Conservation (phyloP, 139 green algal species). For the Chlorella vulgaris region DNA sequence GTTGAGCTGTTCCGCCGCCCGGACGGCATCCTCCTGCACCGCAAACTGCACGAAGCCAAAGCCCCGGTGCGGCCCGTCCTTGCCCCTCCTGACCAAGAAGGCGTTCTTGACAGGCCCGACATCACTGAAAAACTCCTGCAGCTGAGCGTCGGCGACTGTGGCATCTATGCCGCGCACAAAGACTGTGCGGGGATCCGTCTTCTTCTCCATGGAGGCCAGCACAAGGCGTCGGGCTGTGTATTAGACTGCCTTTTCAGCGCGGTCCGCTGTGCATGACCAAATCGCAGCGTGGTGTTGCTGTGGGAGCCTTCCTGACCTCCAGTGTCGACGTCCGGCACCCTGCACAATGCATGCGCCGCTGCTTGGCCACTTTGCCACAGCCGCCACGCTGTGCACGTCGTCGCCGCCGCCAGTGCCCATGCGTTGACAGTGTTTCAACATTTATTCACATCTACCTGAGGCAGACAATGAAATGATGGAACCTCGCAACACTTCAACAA, state of each 20-base stretch:
- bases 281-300: no score
- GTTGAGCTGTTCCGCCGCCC: conserved; percentile 71
- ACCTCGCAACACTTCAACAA: no score
- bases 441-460: no score
- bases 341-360: no score
- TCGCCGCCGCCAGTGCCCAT: no score
- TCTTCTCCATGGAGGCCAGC: neutral
- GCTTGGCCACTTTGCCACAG: no score
- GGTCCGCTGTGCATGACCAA: neutral
- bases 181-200: conserved; percentile 59
- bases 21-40: conserved; percentile 80
- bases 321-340: no score
- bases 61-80: conserved; percentile 58
- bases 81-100: conserved; percentile 76
- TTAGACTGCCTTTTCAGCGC: neutral
- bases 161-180: conserved; percentile 83
- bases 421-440: no score
- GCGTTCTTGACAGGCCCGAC: conserved; percentile 82
- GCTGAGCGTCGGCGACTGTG: conserved; percentile 54
- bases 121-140: conserved; percentile 77
- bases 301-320: no score
- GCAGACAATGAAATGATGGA: no score
- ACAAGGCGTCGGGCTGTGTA: neutral
- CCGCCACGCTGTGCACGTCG: no score
- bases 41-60: conserved; percentile 90